These are phyloP conservation scores for Pseudisothecium myosuroides DNA, from an alignment of 225 moss, liverwort and hornwort species.

Conservation along the genomic window DNA sequence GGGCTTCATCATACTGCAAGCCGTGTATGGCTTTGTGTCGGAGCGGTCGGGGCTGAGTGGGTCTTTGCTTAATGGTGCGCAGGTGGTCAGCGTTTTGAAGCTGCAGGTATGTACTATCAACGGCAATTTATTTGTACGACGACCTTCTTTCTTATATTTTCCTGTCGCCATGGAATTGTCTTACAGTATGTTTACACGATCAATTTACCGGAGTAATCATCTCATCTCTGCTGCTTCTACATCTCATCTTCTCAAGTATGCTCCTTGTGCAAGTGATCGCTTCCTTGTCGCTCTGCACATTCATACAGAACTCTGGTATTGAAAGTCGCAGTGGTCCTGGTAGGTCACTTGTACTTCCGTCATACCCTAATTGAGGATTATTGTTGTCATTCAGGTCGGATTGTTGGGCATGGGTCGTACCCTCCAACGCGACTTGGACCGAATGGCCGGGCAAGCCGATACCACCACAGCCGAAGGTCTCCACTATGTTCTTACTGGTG, in stretches of 20 bases:
- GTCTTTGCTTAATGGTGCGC: conserved; percentile 31
- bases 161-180: not conserved
- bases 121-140: not conserved
- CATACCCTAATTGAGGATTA: not conserved
- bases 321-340: not conserved
- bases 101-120: conserved; percentile 38
- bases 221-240: not conserved
- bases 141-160: not conserved
- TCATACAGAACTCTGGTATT: not conserved
- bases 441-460: conserved; percentile 24
- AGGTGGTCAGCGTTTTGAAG: conserved; percentile 75
- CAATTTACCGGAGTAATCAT: not conserved
- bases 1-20: conserved; percentile 72
- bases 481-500: conserved; percentile 33
- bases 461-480: conserved; percentile 36
- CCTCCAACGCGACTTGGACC: conserved; percentile 34
- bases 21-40: conserved; percentile 56
- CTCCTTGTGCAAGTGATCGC: not conserved
- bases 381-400: conserved; percentile 16
- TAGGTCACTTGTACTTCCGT: not conserved
- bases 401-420: conserved; percentile 45
- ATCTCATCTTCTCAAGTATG: not conserved
- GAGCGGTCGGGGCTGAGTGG: conserved; percentile 44
- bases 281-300: not conserved
- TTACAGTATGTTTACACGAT: not conserved